Evolutionary conservation across 441 rosid species (phyloP).

Genomic region (Erysimum cheiri): DNA sequence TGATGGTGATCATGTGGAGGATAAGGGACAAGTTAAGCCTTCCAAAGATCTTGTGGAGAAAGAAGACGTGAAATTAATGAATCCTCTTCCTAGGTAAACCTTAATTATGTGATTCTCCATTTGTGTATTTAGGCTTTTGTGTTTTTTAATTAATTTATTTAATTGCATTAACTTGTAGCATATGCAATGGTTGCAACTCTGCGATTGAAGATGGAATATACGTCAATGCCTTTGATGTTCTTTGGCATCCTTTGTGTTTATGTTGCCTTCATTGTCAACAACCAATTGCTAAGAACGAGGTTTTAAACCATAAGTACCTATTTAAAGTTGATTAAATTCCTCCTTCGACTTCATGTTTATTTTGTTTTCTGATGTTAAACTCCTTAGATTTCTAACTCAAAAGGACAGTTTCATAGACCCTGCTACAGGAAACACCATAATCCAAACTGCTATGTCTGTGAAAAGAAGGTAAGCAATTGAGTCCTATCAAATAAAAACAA

Average conservation of each 20-base stretch:
- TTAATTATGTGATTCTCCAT: not conserved
- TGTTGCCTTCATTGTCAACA: slow-evolving; percentile 64
- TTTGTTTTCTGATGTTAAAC: slow-evolving; percentile 27
- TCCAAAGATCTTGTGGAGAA: slow-evolving; percentile 5
- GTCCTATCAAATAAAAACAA: not conserved
- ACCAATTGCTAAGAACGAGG: slow-evolving; percentile 76
- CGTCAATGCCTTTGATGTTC: slow-evolving; percentile 69
- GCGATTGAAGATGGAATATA: slow-evolving; percentile 75
- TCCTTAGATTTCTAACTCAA: slow-evolving; percentile 70
- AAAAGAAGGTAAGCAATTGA: slow-evolving; percentile 30
- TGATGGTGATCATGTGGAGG: no score
- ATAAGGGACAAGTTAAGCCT: not conserved
- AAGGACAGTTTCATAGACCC: slow-evolving; percentile 70
- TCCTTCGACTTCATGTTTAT: not conserved
- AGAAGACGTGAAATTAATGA: slow-evolving; percentile 1
- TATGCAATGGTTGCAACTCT: slow-evolving; percentile 77
- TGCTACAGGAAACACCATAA: slow-evolving; percentile 61
- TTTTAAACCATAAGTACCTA: slow-evolving; percentile 29
- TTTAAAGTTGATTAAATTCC: not conserved
- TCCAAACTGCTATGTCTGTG: slow-evolving; percentile 77
- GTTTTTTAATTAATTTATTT: not conserved
- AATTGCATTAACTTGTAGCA: slow-evolving; percentile 46
- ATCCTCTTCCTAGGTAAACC: slow-evolving; percentile 34
- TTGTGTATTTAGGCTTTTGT: not conserved
- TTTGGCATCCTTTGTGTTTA: slow-evolving; percentile 92